Percentiles rank a stretch among this genome's conserved stretches.
Evolutionary conservation across 495 filamentous ascomycete genomes (phyloP).

Genomic region (Lepraria neglecta): DNA sequence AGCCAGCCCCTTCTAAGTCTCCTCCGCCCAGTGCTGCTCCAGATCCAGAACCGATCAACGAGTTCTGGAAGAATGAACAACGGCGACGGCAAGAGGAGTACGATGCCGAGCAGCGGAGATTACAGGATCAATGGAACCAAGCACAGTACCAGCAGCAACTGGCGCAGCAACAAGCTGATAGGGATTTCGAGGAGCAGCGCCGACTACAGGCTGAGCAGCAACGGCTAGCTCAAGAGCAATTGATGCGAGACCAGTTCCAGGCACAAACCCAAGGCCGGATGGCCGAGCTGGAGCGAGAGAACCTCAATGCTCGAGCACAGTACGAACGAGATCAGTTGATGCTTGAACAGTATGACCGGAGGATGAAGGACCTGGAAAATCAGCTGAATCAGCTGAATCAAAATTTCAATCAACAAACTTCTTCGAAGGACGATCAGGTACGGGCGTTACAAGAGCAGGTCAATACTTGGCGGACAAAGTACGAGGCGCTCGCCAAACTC

Average conservation of each 20-base stretch:
- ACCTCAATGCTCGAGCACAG: slow-evolving; percentile 87
- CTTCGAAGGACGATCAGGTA: slow-evolving; percentile 92
- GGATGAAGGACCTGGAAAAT: slow-evolving; percentile 84
- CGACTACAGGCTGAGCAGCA: slow-evolving; percentile 82
- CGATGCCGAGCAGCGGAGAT: slow-evolving; percentile 80
- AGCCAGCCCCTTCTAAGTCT: slow-evolving; percentile 60
- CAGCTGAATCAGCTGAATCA: slow-evolving; percentile 76
- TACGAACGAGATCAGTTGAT: slow-evolving; percentile 95
- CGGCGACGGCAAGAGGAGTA: slow-evolving; percentile 86
- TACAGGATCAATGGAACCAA: slow-evolving; percentile 74
- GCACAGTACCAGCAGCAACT: slow-evolving; percentile 75
- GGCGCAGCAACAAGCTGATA: slow-evolving; percentile 72
- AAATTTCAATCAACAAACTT: slow-evolving; percentile 77
- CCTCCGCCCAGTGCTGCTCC: slow-evolving; percentile 54
- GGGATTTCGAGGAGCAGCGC: slow-evolving; percentile 93
- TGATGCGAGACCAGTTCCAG: slow-evolving; percentile 78
- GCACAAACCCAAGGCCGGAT: slow-evolving; percentile 88
- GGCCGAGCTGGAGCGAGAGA: slow-evolving; percentile 90
- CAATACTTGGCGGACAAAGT: slow-evolving; percentile 95
- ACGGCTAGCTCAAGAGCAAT: slow-evolving; percentile 79
- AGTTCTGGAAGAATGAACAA: slow-evolving; percentile 96
- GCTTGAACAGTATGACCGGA: slow-evolving; percentile 91
- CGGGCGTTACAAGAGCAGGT: slow-evolving; percentile 86
- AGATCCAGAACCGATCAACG: slow-evolving; percentile 90
- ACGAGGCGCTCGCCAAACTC: slow-evolving; percentile 90